Conservation (phyloP, 2,329 filamentous ascomycete species). For the Xylariomycetidae sp. region DNA sequence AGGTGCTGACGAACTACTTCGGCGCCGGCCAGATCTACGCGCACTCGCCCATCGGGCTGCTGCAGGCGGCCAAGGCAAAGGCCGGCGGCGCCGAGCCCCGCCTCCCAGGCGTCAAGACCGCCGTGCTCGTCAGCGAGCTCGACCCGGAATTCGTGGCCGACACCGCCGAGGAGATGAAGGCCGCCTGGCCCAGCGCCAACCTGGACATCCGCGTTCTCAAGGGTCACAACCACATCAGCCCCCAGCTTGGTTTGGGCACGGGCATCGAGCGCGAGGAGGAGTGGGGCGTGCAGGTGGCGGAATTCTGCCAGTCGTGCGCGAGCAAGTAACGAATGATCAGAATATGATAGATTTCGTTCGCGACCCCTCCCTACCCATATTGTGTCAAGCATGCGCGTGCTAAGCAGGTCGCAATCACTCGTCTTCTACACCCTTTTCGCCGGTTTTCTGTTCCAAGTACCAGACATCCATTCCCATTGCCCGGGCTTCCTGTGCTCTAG, state of each 20-base stretch:
- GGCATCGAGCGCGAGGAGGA: slow-evolving; percentile 24
- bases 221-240: slow-evolving; percentile 27
- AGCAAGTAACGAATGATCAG: no score
- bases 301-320: slow-evolving; percentile 15
- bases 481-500: no score
- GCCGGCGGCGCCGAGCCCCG: slow-evolving; percentile 3
- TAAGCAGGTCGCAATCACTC: no score
- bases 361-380: no score
- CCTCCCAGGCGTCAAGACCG: slow-evolving; percentile 15
- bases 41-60: slow-evolving; percentile 15
- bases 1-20: slow-evolving; percentile 15
- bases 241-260: slow-evolving; percentile 18
- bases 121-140: slow-evolving; percentile 20
- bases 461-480: no score
- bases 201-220: slow-evolving; percentile 15
- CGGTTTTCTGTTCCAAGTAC: no score
- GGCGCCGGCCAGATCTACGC: slow-evolving; percentile 17
- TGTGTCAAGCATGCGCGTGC: no score
- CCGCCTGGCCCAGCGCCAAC: slow-evolving; percentile 13
- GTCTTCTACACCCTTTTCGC: no score
- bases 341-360: no score
- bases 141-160: slow-evolving; percentile 19
- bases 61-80: slow-evolving; percentile 14
- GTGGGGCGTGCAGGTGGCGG: slow-evolving; percentile 22
- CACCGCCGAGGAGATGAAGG: slow-evolving; percentile 16